Conservation (phyloP, 2,329 filamentous ascomycete genomes). For the Penicillium hesseltinei region DNA sequence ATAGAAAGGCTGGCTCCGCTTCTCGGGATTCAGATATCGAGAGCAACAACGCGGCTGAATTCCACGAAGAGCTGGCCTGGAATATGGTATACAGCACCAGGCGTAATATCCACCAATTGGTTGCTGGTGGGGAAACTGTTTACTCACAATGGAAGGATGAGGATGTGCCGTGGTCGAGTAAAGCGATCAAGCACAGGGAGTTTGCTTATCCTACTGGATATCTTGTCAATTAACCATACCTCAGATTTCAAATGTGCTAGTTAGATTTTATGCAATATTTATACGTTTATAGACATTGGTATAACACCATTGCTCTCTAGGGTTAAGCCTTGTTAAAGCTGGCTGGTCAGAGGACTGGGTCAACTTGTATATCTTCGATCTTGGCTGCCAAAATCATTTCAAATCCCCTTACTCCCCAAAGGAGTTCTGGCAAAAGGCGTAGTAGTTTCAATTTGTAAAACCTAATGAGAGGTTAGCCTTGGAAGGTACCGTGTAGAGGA, state of each 20-base stretch:
- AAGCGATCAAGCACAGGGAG: constrained; percentile 14
- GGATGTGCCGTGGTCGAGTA: constrained; percentile 22
- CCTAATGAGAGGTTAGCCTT: not conserved
- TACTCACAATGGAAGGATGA: constrained; percentile 21
- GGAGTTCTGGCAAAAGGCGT: not conserved
- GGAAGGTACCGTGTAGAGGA: not conserved
- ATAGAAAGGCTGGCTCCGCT: constrained; percentile 40
- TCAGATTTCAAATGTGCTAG: not conserved
- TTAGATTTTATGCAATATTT: not conserved
- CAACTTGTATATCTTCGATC: no score
- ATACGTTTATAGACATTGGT: not conserved
- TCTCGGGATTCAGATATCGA: constrained; percentile 33
- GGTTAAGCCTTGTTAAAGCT: not conserved
- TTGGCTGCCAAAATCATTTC: not conserved
- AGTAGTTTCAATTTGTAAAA: not conserved
- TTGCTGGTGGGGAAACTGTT: constrained; percentile 18
- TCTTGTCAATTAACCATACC: constrained; percentile 8
- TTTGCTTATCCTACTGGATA: constrained; percentile 24
- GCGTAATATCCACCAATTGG: constrained; percentile 25
- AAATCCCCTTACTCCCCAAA: not conserved
- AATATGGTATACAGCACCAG: constrained; percentile 28
- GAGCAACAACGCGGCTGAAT: constrained; percentile 14
- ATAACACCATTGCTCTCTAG: not conserved
- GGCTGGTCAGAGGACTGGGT: not conserved
- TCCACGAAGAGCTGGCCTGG: constrained; percentile 15